Conservation (phyloP, 1,284 basidiomycete species). For the Inonotus obliquus region DNA sequence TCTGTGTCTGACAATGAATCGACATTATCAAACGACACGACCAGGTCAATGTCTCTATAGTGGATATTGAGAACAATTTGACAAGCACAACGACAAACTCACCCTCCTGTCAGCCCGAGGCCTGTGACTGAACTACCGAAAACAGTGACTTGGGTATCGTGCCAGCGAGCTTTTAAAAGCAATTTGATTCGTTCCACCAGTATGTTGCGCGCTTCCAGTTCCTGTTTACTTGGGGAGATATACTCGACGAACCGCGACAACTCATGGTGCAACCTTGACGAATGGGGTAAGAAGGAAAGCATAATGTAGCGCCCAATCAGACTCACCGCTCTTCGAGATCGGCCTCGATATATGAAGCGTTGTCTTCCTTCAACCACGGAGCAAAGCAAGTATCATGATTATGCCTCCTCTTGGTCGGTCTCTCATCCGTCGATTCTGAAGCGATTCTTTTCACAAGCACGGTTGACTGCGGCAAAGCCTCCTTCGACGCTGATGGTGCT, state of each 20-base stretch:
- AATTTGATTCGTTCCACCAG: constrained; percentile 50
- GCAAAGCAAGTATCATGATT: not conserved
- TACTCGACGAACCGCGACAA: constrained; percentile 55
- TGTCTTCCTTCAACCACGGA: not conserved
- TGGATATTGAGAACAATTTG: not conserved
- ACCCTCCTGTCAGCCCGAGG: constrained; percentile 64
- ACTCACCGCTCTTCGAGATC: constrained; percentile 6
- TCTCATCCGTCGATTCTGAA: constrained; percentile 20
- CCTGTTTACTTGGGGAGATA: constrained; percentile 51
- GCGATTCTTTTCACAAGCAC: not conserved
- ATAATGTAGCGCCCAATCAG: not conserved
- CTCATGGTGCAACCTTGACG: constrained; percentile 59
- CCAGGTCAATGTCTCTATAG: constrained; percentile 34
- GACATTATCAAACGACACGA: constrained; percentile 17
- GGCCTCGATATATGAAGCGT: not conserved
- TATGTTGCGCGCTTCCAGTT: constrained; percentile 45
- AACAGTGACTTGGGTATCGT: constrained; percentile 47
- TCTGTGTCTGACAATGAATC: not conserved
- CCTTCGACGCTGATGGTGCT: not conserved
- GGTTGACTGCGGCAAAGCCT: not conserved
- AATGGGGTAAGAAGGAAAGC: not conserved
- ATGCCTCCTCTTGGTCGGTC: constrained; percentile 30
- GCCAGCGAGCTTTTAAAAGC: constrained; percentile 42
- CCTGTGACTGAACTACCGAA: constrained; percentile 66
- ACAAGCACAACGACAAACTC: constrained; percentile 21